Evolutionary conservation across 2,329 filamentous ascomycete species (phyloP), one percentile per base, ranked within the genome.

Genomic region (Sclerotinia sclerotiorum): DNA sequence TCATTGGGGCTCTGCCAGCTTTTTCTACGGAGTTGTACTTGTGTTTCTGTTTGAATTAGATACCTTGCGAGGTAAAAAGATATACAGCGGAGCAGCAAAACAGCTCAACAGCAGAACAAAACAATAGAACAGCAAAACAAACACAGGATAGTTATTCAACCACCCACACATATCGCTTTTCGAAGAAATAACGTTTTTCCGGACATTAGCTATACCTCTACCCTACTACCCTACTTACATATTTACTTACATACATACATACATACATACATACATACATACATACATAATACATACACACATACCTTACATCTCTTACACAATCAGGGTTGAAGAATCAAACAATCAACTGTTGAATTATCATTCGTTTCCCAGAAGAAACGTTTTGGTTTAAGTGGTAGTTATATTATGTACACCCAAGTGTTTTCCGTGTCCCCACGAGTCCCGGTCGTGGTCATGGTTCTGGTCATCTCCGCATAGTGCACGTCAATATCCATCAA

Each of bases 381-480:
- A 62, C 29, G 58, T 51, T 35, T 35, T 29, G 19, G 29, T 51
- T 35, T 57, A 3, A 35, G 58, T 62, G 29, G 13, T 39, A 48
- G 29, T 19, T 27, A 4, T 62, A 21, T 27, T 39, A 51, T 62
- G 60, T 62, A 62, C 60, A 62, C 17, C 60, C 46, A 62, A 51
- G 46, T 62, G 60, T 62, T 51, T 62, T 29, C 29, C 32, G 29
- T 62, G 60, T 62, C 46, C 44, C 64, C 64, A 67, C 64, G 64
- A 60, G 44, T 61, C 64, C 44, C 44, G 27, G 44, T 65, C 39
- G 56, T 65, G 35, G 52, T 49, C 51, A 35, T 65, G 32, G 58
- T 61, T 15, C 24, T 62, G 44, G 29, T 60, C 64, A 60, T 58
- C 64, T 66, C 64, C 64, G 64, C 54, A 66, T 58, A 60, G 24